Percentiles rank a stretch among this genome's conserved stretches.
These are phyloP conservation scores for Starmerella apis DNA, from an alignment of 805 yeast species.

Conservation along the genomic window DNA sequence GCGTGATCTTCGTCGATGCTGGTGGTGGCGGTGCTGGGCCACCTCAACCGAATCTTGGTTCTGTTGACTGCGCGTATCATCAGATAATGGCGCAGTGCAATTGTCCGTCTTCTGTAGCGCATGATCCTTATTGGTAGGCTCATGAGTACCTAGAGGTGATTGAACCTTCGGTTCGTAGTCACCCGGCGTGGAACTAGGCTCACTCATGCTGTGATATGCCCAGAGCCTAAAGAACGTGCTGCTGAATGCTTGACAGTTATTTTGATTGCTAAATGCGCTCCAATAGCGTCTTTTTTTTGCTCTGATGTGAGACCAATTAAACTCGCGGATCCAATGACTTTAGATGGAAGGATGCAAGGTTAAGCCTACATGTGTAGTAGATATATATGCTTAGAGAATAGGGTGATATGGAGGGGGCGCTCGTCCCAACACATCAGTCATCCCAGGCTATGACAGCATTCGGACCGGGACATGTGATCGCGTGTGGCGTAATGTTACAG, in stretches of 20 bases:
- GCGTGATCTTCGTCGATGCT: neutral
- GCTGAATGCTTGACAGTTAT: neutral
- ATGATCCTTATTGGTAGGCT: neutral
- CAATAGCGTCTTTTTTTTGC: neutral
- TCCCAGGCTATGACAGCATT: neutral
- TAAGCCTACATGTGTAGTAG: neutral
- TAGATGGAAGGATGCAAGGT: neutral
- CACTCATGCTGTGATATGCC: slow-evolving; percentile 3
- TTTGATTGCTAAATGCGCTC: neutral
- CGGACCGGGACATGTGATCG: slow-evolving; percentile 1
- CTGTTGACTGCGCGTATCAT: neutral
- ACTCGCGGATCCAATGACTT: neutral
- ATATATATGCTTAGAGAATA: slow-evolving; percentile 3
- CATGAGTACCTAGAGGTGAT: neutral
- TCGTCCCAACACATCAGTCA: slow-evolving; percentile 8
- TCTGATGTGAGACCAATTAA: neutral
- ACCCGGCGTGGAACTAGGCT: neutral
- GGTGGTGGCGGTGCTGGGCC: neutral
- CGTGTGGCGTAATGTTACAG: slow-evolving; percentile 1
- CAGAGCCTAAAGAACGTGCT: neutral
- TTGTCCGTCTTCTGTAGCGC: neutral
- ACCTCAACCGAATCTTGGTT: neutral
- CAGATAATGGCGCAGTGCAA: neutral
- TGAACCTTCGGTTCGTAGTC: neutral
- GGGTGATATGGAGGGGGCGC: neutral